Evolutionary conservation across 1,139 yeast species (phyloP), one percentile per base, ranked within the genome.

Genomic region (Suhomyces atakaporum): DNA sequence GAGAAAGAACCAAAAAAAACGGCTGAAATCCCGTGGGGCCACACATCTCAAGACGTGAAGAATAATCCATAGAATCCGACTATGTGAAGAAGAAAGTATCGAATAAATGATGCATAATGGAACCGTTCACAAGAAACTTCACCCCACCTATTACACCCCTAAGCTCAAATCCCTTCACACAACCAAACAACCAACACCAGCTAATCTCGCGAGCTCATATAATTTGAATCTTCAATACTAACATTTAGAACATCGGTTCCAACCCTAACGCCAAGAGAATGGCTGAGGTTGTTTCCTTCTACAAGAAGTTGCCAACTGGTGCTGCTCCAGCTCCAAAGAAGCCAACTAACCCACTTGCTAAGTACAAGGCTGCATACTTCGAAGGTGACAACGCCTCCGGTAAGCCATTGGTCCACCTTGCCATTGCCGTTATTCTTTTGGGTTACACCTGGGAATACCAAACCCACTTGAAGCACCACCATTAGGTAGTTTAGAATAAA

Each of bases 261-360:
- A 87, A 89, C 71, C 96, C 97, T 58, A 85, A 90, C 59, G 97
- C 97, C 55, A 88, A 88, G 79, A 88, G 96, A 75, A 88, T 92
- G 85, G 84, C 87, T 54, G 87, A 87, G 64, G 96, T 92, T 56
- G 97, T 92, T 54, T 77, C 87, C 50, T 89, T 92, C 79, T 92
- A 92, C 84, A 86, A 90, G 75, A 83, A 89, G 56, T 80, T 92
- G 58, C 98, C 98, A 61, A 90, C 89, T 66, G 98, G 98, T 33
- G 74, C 86, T 46, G 94, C 95, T 45, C 75, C 75, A 51, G 82
- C 90, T 47, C 73, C 80, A 47, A 71, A 75, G 63, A 76, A 80
- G 63, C 81, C 94, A 54, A 67, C 77, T 52, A 79, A 85, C 51
- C 81, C 89, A 54, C 64, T 84, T 51, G 89, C 84, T 54, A 69